These are phyloP conservation scores for Austroboletus niveus DNA, from an alignment of 1,284 basidiomycete species.

Conservation along the genomic window DNA sequence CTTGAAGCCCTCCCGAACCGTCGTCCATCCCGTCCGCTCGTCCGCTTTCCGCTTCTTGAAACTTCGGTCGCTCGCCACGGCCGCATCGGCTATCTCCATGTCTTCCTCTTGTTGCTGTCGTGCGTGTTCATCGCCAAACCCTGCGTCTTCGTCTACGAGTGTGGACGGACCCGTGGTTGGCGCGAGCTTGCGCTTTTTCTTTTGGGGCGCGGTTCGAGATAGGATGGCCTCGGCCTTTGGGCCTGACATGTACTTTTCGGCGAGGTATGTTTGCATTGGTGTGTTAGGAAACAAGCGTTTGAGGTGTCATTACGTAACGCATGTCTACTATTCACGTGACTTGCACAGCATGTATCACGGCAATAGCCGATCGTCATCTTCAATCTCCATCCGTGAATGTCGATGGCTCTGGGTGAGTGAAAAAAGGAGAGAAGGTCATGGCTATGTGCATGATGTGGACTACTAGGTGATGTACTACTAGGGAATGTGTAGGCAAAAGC, in stretches of 20 bases:
- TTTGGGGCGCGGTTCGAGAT: constrained; percentile 55
- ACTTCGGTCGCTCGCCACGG: constrained; percentile 63
- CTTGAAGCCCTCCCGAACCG: constrained; percentile 44
- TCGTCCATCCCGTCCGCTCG: constrained; percentile 58
- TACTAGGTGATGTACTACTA: no score
- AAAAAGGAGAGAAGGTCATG: no score
- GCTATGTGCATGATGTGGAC: no score
- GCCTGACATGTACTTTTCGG: constrained; percentile 93
- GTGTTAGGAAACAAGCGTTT: neutral
- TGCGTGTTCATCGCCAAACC: constrained; percentile 50
- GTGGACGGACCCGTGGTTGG: constrained; percentile 36
- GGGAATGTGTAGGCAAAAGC: no score
- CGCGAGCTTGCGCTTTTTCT: constrained; percentile 78
- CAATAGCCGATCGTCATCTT: no score
- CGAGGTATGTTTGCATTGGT: constrained; percentile 70
- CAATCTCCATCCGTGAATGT: no score
- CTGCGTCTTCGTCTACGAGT: constrained; percentile 69
- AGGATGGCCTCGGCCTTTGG: constrained; percentile 96
- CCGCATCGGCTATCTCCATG: constrained; percentile 57
- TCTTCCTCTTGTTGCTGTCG: constrained; percentile 45
- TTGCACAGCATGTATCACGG: no score
- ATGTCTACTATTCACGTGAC: no score
- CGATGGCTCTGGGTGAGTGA: no score
- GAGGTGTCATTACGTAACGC: no score
- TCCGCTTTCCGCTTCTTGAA: constrained; percentile 72